phyloP scores from a whole-genome alignment of 164 flowering plant genomes.

The Stephania yunnanensis region DNA sequence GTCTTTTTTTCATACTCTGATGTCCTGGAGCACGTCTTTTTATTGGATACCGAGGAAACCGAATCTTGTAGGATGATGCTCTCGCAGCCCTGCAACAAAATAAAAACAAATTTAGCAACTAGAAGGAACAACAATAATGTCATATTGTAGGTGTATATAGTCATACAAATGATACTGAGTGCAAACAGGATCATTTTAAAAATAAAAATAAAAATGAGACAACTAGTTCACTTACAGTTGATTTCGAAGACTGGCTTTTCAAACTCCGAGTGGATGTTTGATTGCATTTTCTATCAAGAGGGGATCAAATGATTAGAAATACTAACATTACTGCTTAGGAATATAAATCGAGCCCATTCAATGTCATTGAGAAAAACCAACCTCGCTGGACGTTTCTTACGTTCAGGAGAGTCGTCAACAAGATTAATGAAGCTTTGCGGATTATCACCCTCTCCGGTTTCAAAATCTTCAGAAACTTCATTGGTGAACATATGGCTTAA shows the following conservation, averaged over 20 bases:
- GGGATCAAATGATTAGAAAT: constrained; percentile 2
- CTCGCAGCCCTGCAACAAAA: constrained; percentile 34
- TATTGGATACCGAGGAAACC: constrained; percentile 28
- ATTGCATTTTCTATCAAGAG: constrained; percentile 14
- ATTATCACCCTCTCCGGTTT: constrained; percentile 15
- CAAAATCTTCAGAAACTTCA: constrained; percentile 20
- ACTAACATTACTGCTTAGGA: constrained; percentile 13
- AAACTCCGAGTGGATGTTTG: constrained; percentile 12
- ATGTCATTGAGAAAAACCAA: constrained; percentile 60
- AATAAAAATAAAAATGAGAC: not conserved
- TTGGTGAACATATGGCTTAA: constrained; percentile 45
- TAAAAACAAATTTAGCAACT: constrained; percentile 5
- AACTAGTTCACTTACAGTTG: constrained; percentile 28
- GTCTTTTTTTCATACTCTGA: constrained; percentile 24
- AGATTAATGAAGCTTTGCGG: constrained; percentile 11
- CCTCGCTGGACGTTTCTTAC: constrained; percentile 22
- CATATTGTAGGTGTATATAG: not conserved
- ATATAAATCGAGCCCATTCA: constrained; percentile 39
- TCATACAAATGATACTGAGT: not conserved
- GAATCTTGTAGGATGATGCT: constrained; percentile 37
- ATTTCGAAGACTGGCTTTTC: constrained; percentile 18
- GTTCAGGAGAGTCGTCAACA: constrained; percentile 36
- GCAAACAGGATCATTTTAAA: not conserved
- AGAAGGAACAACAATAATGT: not conserved
- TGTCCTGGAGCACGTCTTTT: constrained; percentile 15